Conservation (phyloP, 306 rosid genomes). For the Alnus rubra region DNA sequence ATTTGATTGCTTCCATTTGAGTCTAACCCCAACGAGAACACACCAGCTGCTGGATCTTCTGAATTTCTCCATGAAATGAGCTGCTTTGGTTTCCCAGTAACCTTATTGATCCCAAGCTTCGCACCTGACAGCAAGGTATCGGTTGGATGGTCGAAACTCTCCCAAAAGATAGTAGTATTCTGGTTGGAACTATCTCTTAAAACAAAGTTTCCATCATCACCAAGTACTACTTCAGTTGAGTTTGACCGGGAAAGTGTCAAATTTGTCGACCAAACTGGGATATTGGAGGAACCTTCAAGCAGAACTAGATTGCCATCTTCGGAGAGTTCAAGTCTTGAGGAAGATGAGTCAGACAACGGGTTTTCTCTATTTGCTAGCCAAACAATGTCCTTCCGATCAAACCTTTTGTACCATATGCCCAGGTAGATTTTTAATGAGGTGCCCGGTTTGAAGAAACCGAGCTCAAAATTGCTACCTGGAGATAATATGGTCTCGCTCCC, state of each 20-base stretch:
- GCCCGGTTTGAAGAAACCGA: not conserved
- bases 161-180: too few relatives aligned
- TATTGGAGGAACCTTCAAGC: not conserved
- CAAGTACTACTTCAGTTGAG: not conserved
- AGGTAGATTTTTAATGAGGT: not conserved
- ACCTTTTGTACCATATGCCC: not conserved
- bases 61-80: slow-evolving; percentile 50
- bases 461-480: not conserved
- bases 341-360: not conserved
- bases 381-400: not conserved
- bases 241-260: not conserved
- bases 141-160: not conserved
- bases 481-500: too few relatives aligned
- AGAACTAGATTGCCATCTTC: not conserved
- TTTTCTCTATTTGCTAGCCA: slow-evolving; percentile 2
- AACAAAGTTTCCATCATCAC: not conserved
- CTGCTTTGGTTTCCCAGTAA: slow-evolving; percentile 36
- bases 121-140: slow-evolving; percentile 37
- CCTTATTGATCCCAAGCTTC: slow-evolving; percentile 31
- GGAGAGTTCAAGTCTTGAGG: not conserved
- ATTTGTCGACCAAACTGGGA: not conserved
- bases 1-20: slow-evolving; percentile 25
- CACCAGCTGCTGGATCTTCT: slow-evolving; percentile 41
- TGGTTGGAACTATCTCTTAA: too few relatives aligned
- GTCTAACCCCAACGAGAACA: slow-evolving; percentile 46